Base-by-base conservation (phyloP, 1,284 basidiomycete genomes). In the Entoloma clypeatum region DNA sequence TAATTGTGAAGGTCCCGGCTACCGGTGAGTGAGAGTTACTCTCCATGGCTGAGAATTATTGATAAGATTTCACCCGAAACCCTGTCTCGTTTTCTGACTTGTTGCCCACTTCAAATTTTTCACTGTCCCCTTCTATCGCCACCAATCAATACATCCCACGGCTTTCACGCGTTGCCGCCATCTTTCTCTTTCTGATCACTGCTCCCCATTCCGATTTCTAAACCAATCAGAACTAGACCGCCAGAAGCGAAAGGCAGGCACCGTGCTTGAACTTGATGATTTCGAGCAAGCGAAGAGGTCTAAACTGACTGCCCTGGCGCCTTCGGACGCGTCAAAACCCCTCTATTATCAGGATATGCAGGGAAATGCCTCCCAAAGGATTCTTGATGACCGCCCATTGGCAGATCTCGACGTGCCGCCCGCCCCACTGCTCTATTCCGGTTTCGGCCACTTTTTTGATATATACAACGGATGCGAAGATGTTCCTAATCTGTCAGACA, bases 351-450 rank as follows among this genome's bases (percentile, higher is more conserved):
- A 39, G 26, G 21, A 39, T 21, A 7, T 39, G 26, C 37, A 39
- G 37, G 14, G 37, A 39, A 39, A 42, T 36, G 24, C 32, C 32
- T 33, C 32, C 32, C 17, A 44, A 44, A 45, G 16, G 43, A 41
- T 45, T 25, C 32, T 45, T 24, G 43, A 45, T 23, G 43, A 45
- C 27, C 37, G 39, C 29, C 43, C 43, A 36, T 27, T 11, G 14
- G 38, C 36, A 35, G 43, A 45, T 45, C 16, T 29, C 38, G 10
- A 32, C n/a, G n/a, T n/a, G n/a, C n/a, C n/a, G n/a, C n/a, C n/a
- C n/a, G n/a, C n/a, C n/a, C n/a, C n/a, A n/a, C n/a, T 45, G 25
- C 36, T 45, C 28, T 45, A 45, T 41, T 22, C 14, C 24, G 43
- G 43, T 23, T 45, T 45, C 24, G 43, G 39, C 13, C 43, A 41